phyloP scores from a whole-genome alignment of 345 rosid genomes.

The Excoecaria agallocha region DNA sequence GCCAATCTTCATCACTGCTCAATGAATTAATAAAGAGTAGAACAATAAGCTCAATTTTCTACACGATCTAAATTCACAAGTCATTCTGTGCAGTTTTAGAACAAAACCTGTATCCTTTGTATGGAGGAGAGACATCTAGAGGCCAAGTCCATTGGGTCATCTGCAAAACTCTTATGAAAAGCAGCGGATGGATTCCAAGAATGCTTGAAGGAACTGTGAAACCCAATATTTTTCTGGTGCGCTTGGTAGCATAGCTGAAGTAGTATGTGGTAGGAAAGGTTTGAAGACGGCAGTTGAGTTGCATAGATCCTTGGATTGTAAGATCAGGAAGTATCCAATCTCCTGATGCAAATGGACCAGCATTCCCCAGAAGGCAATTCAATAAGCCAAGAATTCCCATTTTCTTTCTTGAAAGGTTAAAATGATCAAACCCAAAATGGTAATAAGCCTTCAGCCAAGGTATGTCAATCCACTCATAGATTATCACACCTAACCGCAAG shows the following conservation, averaged over 20 bases:
- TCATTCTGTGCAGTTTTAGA: not conserved
- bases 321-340: constrained; percentile 98
- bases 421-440: constrained; percentile 95
- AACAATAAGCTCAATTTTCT: not conserved
- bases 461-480: constrained; percentile 94
- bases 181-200: constrained; percentile 74
- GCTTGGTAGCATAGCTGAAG: constrained; percentile 90
- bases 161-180: constrained; percentile 79
- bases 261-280: constrained; percentile 80
- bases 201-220: constrained; percentile 75
- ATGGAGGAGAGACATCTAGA: constrained; percentile 60
- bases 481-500: constrained; percentile 71
- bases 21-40: not conserved
- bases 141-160: constrained; percentile 84
- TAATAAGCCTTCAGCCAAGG: constrained; percentile 78
- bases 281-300: constrained; percentile 49
- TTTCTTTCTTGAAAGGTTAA: constrained; percentile 74
- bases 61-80: not conserved
- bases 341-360: constrained; percentile 76
- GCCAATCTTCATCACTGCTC: constrained; percentile 93
- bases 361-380: constrained; percentile 63
- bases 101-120: constrained; percentile 80
- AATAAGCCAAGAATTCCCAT: constrained; percentile 64
- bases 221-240: constrained; percentile 61
- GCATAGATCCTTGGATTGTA: constrained; percentile 78